A percentile compares a stretch with the other conserved stretches of the same genome.
phyloP scores from a whole-genome alignment of 495 filamentous ascomycete genomes.

The Peziza echinospora region DNA sequence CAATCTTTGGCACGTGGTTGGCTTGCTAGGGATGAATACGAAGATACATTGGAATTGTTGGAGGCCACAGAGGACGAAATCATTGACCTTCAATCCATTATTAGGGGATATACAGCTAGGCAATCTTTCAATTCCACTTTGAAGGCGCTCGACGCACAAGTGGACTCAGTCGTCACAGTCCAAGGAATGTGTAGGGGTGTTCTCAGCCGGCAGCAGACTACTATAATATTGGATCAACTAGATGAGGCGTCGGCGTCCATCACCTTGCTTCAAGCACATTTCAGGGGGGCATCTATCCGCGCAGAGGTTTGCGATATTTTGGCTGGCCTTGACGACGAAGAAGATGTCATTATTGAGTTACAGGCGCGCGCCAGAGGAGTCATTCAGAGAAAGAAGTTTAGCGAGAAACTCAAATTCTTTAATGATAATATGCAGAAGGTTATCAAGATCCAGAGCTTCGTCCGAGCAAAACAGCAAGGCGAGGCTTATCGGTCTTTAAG shows the following conservation, averaged over 20 bases:
- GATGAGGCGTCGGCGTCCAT: conserved; percentile 35
- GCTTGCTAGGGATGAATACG: not conserved
- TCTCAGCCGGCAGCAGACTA: conserved; percentile 31
- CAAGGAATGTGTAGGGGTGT: conserved; percentile 52
- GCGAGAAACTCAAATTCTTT: conserved; percentile 70
- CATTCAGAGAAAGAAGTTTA: conserved; percentile 51
- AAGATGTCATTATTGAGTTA: conserved; percentile 47
- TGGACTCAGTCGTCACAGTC: conserved; percentile 34
- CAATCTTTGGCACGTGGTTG: conserved; percentile 30
- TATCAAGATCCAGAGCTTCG: conserved; percentile 92
- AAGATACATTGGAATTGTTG: conserved; percentile 1
- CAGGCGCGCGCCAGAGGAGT: conserved; percentile 56
- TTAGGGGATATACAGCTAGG: conserved; percentile 23
- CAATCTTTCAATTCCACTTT: conserved; percentile 24
- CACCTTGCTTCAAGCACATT: conserved; percentile 45
- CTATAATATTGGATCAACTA: conserved; percentile 34
- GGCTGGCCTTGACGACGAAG: conserved; percentile 55
- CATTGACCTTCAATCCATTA: conserved; percentile 26
- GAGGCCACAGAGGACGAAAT: conserved; percentile 29
- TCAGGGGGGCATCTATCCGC: conserved; percentile 59
- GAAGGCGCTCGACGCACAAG: conserved; percentile 37
- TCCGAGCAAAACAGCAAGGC: conserved; percentile 79
- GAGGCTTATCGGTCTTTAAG: conserved; percentile 67
- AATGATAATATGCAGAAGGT: conserved; percentile 96
- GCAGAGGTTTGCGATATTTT: conserved; percentile 46